Evolutionary conservation across 1,284 basidiomycete genomes (phyloP), one percentile per base, ranked within the genome.

Genomic region (Apiotrichum montevideense): DNA sequence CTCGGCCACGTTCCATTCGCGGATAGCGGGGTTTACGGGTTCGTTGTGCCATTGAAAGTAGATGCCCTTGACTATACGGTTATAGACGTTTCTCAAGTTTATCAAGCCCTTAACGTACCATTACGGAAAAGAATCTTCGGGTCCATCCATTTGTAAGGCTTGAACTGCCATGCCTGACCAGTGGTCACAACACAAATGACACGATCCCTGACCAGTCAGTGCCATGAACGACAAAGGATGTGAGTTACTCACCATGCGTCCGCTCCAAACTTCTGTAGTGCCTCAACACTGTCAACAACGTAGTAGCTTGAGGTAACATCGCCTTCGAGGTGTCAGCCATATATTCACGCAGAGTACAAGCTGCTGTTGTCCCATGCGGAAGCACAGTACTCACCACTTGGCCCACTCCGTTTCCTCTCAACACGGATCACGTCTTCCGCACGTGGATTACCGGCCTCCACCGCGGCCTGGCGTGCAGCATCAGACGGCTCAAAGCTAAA

Each of bases 141-240:
- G 66, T 98, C 92, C 51, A 82, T 85, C 94, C 94, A 98, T 72
- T 92, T 92, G 79, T 98, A 98, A 35, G 88, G 86, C 63, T 87
- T 84, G 78, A 98, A 98, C 74, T 98, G 95, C 95, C 95, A 98
- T 50, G 87, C 86, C 68, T 98, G 95, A 2, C 95, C 95, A 0
- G 92, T 98, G 1, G 95, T 98, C 82, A 97, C 87, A 10, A 98
- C 95, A 65, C 91, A 95, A 4, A 97, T 86, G 5, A 98, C 96
- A 32, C 95, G 83, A 59, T 95, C 90, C 82, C 82, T 80, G 60
- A 76, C 37, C 7, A 3, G 15, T 63, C 47, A 60, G 57, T 11
- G 11, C 6, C 11, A 11, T 42, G n/a, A 14, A 6, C 10, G n/a
- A 42, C 11, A 6, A 13, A 6, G 41, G 41, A 6, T 57, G 63